Evolutionary conservation across 2,329 filamentous ascomycete genomes (phyloP), one percentile per base, ranked within the genome.

Genomic region (Ceratocystis huliohia): DNA sequence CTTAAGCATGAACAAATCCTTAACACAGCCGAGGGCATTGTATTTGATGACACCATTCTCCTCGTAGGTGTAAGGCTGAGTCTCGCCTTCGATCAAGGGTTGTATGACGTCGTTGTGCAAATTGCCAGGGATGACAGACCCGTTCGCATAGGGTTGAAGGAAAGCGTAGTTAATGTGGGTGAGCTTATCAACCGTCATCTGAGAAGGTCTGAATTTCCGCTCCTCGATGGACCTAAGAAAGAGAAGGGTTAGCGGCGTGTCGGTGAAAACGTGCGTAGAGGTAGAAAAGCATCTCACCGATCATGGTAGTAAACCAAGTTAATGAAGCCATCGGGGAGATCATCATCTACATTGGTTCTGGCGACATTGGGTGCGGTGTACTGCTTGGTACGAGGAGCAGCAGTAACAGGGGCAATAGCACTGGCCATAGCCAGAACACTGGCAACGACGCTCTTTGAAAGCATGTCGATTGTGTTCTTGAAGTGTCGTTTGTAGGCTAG

Each of bases 91-190:
- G 71, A 83, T 77, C 72, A 87, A 91, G 74, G 89, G 88, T 72
- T 89, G 91, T 70, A 93, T 82, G 2, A 80, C 70, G 71, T 94
- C 89, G 28, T 88, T 81, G 74, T 82, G 91, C 1, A 78, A 75
- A 71, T 94, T 89, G 1, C 83, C 86, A 6, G 89, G 78, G 72
- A 81, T 82, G 76, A 93, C 88, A 71, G 89, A 87, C 44, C 91
- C 91, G 65, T 87, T 83, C 0, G 82, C 74, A 7, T 79, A 78
- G 20, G 95, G 75, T 72, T 95, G 92, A 71, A 89, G 88, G 75
- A 96, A 96, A 1, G 91, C 82, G 72, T 84, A 96, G 1, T 96
- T 80, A 1, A 96, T 79, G 71, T 94, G 89, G 0, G 88, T 93
- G 64, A 96, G 77, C 69, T 90, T 79, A 1, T 83, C 79, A 1